phyloP scores from a whole-genome alignment of 1,284 basidiomycete genomes.

The Marasmius tenuissimus region DNA sequence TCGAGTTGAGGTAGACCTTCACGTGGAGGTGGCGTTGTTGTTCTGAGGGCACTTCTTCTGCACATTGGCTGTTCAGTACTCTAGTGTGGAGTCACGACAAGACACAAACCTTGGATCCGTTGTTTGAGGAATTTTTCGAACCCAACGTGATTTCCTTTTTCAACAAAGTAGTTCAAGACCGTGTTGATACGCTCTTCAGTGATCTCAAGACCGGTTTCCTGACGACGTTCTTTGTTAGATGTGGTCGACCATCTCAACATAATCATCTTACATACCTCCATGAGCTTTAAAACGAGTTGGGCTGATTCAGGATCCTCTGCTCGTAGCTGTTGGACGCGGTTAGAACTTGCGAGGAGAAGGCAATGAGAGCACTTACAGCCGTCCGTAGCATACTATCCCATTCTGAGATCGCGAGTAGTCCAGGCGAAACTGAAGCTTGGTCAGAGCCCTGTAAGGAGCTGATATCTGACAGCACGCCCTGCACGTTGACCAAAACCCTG shows the following conservation, averaged over 20 bases:
- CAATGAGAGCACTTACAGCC: constrained; percentile 27
- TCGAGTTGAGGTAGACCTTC: constrained; percentile 53
- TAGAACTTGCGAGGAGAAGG: constrained; percentile 1
- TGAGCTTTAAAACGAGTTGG: constrained; percentile 30
- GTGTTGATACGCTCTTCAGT: constrained; percentile 41
- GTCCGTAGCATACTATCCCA: constrained; percentile 49
- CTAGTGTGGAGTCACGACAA: constrained; percentile 9
- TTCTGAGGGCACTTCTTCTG: constrained; percentile 46
- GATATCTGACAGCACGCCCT: constrained; percentile 28
- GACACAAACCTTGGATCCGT: constrained; percentile 39
- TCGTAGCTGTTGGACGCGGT: constrained; percentile 24
- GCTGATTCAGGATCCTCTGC: constrained; percentile 32
- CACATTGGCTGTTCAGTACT: constrained; percentile 1
- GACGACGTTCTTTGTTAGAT: background rate
- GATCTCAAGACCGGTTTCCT: constrained; percentile 40
- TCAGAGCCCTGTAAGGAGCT: constrained; percentile 26
- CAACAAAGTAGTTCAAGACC: constrained; percentile 51
- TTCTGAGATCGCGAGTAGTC: constrained; percentile 46
- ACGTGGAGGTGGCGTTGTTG: constrained; percentile 68
- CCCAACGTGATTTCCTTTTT: constrained; percentile 41
- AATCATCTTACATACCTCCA: background rate
- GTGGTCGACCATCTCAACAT: background rate
- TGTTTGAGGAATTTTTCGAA: constrained; percentile 47
- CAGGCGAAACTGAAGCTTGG: constrained; percentile 29
- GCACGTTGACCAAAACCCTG: constrained; percentile 26